Percentiles rank a stretch among this genome's conserved stretches.
These are phyloP conservation scores for Suhomyces ambrosiae DNA, from an alignment of 1,139 yeast genomes.

Conservation along the genomic window DNA sequence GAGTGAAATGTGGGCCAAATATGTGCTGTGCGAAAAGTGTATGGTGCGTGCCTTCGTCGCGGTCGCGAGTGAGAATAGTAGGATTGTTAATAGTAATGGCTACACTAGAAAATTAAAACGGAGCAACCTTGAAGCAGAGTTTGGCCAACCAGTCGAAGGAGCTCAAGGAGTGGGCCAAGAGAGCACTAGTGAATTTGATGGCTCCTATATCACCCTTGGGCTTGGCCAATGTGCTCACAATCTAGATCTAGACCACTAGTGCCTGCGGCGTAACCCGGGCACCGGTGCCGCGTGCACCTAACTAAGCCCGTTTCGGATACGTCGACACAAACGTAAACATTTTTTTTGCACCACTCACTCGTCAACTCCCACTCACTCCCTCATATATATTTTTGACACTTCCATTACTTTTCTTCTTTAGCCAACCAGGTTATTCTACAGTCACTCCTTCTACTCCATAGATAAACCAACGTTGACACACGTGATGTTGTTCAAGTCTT, in stretches of 20 bases:
- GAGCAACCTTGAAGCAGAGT: no score
- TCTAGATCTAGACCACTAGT: background rate
- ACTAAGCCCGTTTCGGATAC: background rate
- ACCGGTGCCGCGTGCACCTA: background rate
- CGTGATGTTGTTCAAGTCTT: constrained; percentile 29
- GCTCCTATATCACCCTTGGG: no score
- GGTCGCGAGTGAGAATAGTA: background rate
- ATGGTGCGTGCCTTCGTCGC: background rate
- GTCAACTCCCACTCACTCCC: constrained; percentile 7
- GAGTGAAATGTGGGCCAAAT: no score
- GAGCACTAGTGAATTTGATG: no score
- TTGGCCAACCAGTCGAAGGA: no score
- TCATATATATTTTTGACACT: constrained; percentile 7
- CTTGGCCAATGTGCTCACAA: background rate
- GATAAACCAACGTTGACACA: constrained; percentile 16
- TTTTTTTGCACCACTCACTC: constrained; percentile 9
- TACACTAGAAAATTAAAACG: no score
- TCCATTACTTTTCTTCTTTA: constrained; percentile 2
- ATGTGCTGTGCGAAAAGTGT: no score
- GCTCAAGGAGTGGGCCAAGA: no score
- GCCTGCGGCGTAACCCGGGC: background rate
- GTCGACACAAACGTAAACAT: constrained; percentile 3
- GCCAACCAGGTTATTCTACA: constrained; percentile 21
- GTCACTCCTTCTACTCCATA: constrained; percentile 28
- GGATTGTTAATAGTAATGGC: no score